Evolutionary conservation across 1,284 basidiomycete genomes (phyloP), one percentile per base, ranked within the genome.

Genomic region (Marasmius fiardii): DNA sequence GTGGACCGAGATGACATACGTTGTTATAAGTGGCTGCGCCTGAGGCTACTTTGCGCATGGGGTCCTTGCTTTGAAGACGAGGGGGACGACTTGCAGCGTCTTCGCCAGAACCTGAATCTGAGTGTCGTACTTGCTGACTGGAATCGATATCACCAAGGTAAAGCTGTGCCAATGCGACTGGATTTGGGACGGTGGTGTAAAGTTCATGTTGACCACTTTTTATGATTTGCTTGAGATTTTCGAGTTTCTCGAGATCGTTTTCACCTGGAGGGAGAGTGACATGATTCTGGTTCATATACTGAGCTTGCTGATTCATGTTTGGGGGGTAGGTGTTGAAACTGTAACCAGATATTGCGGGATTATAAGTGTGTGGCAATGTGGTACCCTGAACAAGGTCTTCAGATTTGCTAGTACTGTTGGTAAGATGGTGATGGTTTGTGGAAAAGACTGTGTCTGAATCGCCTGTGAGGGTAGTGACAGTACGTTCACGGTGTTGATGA

Each of bases 151-250:
- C 72, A 49, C 87, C 87, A 56, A 81, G 70, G 69, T 85, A 89
- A 57, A 88, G 71, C 56, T 73, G 76, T 43, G 81, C 84, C 47
- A 90, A 79, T 54, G 77, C 79, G 28, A 74, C 73, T 43, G 88
- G 88, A 59, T 83, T 78, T 39, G 88, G 86, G 52, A 80, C 65
- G 26, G 87, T 79, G 35, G 80, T 79, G 65, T 82, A 90, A 60
- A 83, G 73, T 53, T 85, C 80, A 65, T 90, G 88, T 63, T 90
- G 87, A 54, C 81, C 81, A 39, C 74, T 78, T 65, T 83, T 86
- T 68, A 90, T 90, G 53, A 80, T 74, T 37, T 81, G 73, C 68
- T 90, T 90, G 65, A 90, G 80, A 55, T 81, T 81, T 69, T 90
- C 82, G 57, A 90, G 76, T 45, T 82, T 78, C 65, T 88, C 85